Percentiles rank a stretch among this genome's conserved stretches.
phyloP scores from a whole-genome alignment of 2,329 filamentous ascomycete species.

The Alternaria brassicae region DNA sequence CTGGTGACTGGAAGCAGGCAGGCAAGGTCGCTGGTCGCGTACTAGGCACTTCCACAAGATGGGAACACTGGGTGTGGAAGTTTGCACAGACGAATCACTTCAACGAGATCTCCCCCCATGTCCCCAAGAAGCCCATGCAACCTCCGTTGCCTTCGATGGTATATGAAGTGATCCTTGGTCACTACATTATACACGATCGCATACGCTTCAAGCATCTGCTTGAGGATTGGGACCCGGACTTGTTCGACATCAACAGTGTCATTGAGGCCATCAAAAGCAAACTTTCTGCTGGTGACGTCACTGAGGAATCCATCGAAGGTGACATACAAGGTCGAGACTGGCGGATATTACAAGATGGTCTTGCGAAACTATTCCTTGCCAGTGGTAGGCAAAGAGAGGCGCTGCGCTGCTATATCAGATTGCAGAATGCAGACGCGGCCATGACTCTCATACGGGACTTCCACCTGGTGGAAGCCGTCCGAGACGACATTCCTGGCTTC shows the following conservation, averaged over 20 bases:
- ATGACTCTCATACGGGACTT: constrained; percentile 86
- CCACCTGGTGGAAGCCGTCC: constrained; percentile 86
- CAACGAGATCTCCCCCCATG: constrained; percentile 85
- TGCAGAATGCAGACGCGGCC: constrained; percentile 90
- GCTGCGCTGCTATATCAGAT: constrained; percentile 83
- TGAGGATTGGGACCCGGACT: constrained; percentile 80
- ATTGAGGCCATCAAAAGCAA: constrained; percentile 82
- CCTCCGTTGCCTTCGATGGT: constrained; percentile 81
- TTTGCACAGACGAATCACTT: constrained; percentile 88
- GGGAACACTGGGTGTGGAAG: constrained; percentile 95
- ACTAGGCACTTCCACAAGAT: constrained; percentile 76
- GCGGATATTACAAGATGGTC: constrained; percentile 84
- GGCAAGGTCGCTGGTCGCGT: constrained; percentile 84
- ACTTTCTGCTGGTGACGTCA: constrained; percentile 75
- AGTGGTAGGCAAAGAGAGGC: constrained; percentile 84
- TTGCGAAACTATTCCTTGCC: constrained; percentile 84
- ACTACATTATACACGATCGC: constrained; percentile 84
- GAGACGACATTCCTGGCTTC: constrained; percentile 88
- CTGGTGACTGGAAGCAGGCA: constrained; percentile 76
- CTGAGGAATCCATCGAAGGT: constrained; percentile 76
- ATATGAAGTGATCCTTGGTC: constrained; percentile 86
- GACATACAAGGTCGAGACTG: constrained; percentile 80
- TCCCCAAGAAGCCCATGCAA: constrained; percentile 77
- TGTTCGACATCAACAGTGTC: constrained; percentile 81
- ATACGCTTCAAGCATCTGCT: constrained; percentile 78